Conservation (phyloP, 202 grass and related monocot species). For the Miscanthus sacchariflorus region DNA sequence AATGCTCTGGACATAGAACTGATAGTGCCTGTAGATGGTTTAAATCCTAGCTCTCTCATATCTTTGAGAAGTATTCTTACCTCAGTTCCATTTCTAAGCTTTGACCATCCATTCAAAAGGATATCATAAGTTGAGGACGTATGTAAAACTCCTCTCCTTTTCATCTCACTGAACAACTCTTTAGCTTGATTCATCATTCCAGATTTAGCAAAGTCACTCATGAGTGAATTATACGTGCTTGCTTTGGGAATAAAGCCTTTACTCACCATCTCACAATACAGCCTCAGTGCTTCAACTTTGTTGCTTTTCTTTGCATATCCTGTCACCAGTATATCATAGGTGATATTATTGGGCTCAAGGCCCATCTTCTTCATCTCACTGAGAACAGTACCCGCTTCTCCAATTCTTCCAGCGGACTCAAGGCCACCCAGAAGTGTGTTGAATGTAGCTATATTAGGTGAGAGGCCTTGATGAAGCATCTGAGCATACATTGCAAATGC, state of each 20-base stretch:
- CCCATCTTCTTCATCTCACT: conserved; percentile 69
- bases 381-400: conserved; percentile 65
- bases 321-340: conserved; percentile 88
- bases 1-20: conserved; percentile 74
- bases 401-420: conserved; percentile 71
- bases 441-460: conserved; percentile 75
- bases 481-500: conserved; percentile 75
- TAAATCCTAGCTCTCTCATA: conserved; percentile 83
- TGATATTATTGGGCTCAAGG: conserved; percentile 66
- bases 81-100: conserved; percentile 72
- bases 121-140: conserved; percentile 86
- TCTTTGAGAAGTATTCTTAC: conserved; percentile 78
- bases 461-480: conserved; percentile 65
- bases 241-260: conserved; percentile 93
- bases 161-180: conserved; percentile 84
- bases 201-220: conserved; percentile 69
- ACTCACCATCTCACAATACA: conserved; percentile 93
- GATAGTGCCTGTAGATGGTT: conserved; percentile 71
- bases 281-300: conserved; percentile 69
- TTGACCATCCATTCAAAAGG: conserved; percentile 88
- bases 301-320: conserved; percentile 80
- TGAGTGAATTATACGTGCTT: conserved; percentile 89
- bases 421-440: conserved; percentile 92
- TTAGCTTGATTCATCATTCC: conserved; percentile 98
- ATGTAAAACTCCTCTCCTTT: conserved; percentile 67